Evolutionary conservation across 192 early-diverging fungal species (phyloP), one percentile per base, ranked within the genome.

Genomic region (Lobosporangium transversale): DNA sequence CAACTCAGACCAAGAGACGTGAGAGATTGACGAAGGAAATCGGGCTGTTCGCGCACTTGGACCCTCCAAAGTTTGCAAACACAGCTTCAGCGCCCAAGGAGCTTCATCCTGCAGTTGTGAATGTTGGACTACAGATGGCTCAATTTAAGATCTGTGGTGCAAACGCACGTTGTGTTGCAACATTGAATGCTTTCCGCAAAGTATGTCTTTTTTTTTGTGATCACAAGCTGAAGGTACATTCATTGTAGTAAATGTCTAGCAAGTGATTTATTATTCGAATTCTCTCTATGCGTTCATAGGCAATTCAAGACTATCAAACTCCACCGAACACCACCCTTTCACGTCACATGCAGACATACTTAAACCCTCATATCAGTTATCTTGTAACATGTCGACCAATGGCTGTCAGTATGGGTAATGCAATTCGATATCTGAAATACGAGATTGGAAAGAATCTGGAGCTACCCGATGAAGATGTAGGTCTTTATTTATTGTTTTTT

Each of bases 321-420:
- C 97, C 96, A 12, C 74, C 87, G 2, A 88, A 92, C 59, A 89
- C 86, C 0, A 88, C 92, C 0, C 86, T 99, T 44, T 87, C 89
- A 32, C 81, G 96, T 51, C 85, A 94, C 78, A 87, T 99, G 63
- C 90, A 85, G 31, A 88, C 85, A 24, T 86, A 97, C 62, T 65
- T 99, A 48, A 89, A 91, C 68, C 90, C 93, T 51, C 97, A 99
- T 68, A 94, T 98, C 66, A 93, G 89, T 61, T 97, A 95, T 66
- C 78, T 99, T 43, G 86, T 90, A 27, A 89, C 89, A 48, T 89
- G 89, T 53, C 90, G 97, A 27, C 86, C 91, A 6, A 88, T 98
- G 86, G 92, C 93, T n/a, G 88, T 94, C 30, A 92, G 92, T 74
- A 98, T 99, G 96, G 90, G 92, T 62, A 94, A 91, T 23, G 93